These are phyloP conservation scores for Ganoderma lucidum DNA, from an alignment of 1,284 basidiomycete genomes.

Conservation along the genomic window DNA sequence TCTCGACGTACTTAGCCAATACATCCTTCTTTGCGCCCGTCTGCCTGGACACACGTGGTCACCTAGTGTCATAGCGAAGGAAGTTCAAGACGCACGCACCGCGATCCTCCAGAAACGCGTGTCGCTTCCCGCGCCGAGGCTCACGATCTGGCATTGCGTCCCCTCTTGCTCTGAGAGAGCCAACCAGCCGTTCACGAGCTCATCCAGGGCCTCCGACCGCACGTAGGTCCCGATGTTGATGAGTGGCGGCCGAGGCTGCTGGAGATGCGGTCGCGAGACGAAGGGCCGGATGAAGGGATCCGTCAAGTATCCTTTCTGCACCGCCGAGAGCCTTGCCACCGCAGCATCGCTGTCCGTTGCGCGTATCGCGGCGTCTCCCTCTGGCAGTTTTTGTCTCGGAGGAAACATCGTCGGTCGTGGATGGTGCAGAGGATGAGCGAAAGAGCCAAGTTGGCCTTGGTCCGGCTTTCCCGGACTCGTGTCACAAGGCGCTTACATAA, in stretches of 20 bases:
- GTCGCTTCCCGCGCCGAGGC: conserved; percentile 92
- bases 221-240: conserved; percentile 97
- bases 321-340: conserved; percentile 82
- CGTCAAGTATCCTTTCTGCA: conserved; percentile 75
- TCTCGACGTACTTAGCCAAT: conserved; percentile 78
- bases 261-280: conserved; percentile 67
- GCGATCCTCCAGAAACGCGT: conserved; percentile 91
- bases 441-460: neutral
- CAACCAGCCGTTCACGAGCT: conserved; percentile 80
- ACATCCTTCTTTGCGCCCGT: conserved; percentile 56
- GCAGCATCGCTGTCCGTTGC: conserved; percentile 81
- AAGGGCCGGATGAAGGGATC: conserved; percentile 78
- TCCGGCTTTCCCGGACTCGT: no score
- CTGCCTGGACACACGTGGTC: conserved; percentile 46
- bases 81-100: conserved; percentile 56
- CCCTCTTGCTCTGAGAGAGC: conserved; percentile 47
- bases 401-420: conserved; percentile 27
- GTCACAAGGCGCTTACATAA: no score
- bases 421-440: neutral
- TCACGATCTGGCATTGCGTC: conserved; percentile 80
- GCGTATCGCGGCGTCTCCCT: conserved; percentile 69
- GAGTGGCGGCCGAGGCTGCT: conserved; percentile 79
- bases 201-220: conserved; percentile 83
- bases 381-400: conserved; percentile 26
- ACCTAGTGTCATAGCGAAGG: neutral